Base-by-base conservation (phyloP, 768 basidiomycete species). In the Lentinula boryana region DNA sequence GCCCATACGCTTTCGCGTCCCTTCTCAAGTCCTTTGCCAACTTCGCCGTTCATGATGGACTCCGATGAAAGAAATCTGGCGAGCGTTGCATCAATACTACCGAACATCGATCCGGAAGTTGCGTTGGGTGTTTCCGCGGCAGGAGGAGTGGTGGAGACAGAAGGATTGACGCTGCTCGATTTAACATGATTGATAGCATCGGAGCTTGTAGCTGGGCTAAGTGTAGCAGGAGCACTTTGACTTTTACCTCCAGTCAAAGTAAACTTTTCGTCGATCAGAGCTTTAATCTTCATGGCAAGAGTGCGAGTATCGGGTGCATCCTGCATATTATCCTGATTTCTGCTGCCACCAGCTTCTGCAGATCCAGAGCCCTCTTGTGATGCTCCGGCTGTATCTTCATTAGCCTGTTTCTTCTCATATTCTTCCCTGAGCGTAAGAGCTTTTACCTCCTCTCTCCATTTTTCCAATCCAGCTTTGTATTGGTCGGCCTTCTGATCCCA, bases 11-110 rank as follows among this genome's bases (percentile, higher is more conserved):
- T 84, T 63, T 82, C 76, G 38, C 71, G 68, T 18, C 63, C 63
- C 18, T 65, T 63, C 35, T 66, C 63, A 41, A 74, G 68, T 8
- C 75, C 74, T 43, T 71, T 71, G n/a, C 72, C 70, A 12, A 71
- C 52, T 21, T 76, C 75, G 9, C 86, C 83, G 56, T 84, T 86
- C 85, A 89, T 88, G n/a, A 84, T 70, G n/a, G 77, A 72, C 60
- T 86, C 78, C 1, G 84, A 83, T 13, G 83, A 81, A 33, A 89
- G 73, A 61, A 83, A 73, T 35, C 76, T 70, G 48, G 84, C 72
- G 36, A 84, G 72, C 54, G 77, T 74, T 4, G 78, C 70, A 65
- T 87, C 85, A 9, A 79, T 68, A 15, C 74, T 73, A n/a, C 75
- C 41, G 77, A 69, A 27, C 16, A 55, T 48, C 49, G 58, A 55